Evolutionary conservation across 352 stramenopile genomes (phyloP).

Genomic region (Saprolegnia parasitica): DNA sequence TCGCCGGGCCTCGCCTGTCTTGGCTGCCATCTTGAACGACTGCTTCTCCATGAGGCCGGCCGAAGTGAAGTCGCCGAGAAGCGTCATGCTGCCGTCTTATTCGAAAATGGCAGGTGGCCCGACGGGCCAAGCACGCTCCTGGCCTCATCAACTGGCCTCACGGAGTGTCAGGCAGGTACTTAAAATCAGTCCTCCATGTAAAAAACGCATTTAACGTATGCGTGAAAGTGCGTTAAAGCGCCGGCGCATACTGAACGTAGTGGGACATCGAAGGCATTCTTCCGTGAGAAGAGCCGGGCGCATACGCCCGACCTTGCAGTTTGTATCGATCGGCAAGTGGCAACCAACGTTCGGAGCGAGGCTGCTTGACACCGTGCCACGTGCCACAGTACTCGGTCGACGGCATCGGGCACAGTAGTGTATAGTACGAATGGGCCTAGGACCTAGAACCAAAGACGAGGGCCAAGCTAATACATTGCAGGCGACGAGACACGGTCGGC

Average conservation of each 20-base stretch:
- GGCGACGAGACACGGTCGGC: not conserved
- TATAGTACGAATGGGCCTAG: too few species aligned
- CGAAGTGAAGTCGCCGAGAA: not conserved
- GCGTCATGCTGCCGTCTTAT: not conserved
- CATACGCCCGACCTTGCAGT: not conserved
- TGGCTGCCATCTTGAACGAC: not conserved
- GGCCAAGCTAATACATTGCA: too few species aligned
- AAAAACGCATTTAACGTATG: not conserved
- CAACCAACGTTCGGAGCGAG: too few species aligned
- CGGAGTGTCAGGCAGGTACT: not conserved
- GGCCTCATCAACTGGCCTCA: conserved; percentile 5
- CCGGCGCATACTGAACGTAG: not conserved
- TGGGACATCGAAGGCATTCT: not conserved
- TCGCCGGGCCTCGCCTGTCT: not conserved
- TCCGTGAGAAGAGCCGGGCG: not conserved
- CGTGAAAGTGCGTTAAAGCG: too few species aligned
- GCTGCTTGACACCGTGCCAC: too few species aligned
- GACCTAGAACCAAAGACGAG: too few species aligned
- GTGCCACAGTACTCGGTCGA: too few species aligned
- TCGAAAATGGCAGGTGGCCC: not conserved
- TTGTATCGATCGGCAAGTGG: not conserved
- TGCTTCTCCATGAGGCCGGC: not conserved
- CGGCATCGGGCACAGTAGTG: too few species aligned
- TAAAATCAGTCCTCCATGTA: not conserved
- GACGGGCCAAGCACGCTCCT: not conserved